Evolutionary conservation across 2,329 filamentous ascomycete species (phyloP), one percentile per base, ranked within the genome.

Genomic region (Colletotrichum karsti): DNA sequence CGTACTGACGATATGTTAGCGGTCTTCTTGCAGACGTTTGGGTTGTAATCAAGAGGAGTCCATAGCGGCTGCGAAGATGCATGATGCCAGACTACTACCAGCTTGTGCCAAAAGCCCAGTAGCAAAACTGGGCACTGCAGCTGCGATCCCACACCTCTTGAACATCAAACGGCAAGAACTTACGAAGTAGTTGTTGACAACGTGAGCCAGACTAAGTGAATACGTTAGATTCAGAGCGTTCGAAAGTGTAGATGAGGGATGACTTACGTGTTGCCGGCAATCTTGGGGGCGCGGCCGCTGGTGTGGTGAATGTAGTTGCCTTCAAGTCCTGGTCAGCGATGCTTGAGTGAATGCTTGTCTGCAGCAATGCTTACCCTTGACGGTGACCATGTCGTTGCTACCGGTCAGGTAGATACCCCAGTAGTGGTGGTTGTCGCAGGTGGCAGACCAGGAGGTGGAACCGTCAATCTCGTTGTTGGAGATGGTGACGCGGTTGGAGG

Each of bases 401-500:
- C 88, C 88, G 42, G 82, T 83, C 54, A 90, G 81, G 79, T 87
- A 88, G 70, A 89, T 76, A 30, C 78, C 83, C 86, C 88, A 90
- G 84, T 90, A 90, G 78, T 89, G 87, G 76, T 87, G 82, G 42
- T 80, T 82, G 73, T 90, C 81, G 77, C 88, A 90, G 51, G 83
- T 86, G 5, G 88, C 84, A 10, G 87, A 89, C 79, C 82, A 90
- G 18, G 78, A 75, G 35, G 83, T 83, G 24, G 75, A 74, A 50
- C 88, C 88, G 73, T 91, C 84, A 72, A 91, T 85, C 74, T 88
- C 85, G 78, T 75, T 82, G 83, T 90, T 90, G 72, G 87, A 87
- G 75, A 91, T 84, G 28, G 87, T 88, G 20, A 90, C 85, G 48
- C 85, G 85, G 75, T 82, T 83, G 72, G 82, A 84, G 56, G 86